Percentiles rank a stretch among this genome's conserved stretches.
Conservation (phyloP, 2,329 filamentous ascomycete species). For the Diplocarpon rosae region DNA sequence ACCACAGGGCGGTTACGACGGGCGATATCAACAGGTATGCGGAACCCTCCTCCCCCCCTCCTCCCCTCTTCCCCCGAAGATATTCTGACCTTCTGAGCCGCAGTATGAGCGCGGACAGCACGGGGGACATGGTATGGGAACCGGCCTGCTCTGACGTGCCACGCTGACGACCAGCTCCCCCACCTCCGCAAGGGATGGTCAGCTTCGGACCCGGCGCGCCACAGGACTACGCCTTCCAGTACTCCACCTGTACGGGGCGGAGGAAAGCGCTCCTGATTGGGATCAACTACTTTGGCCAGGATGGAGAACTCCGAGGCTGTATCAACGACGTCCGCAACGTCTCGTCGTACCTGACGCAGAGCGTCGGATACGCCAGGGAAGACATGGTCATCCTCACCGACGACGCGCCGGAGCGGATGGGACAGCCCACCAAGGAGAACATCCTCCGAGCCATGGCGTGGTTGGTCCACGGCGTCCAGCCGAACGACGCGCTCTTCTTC, state of each 20-base stretch:
- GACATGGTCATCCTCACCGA: conserved; percentile 96
- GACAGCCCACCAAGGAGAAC: conserved; percentile 89
- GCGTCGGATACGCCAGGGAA: conserved; percentile 84
- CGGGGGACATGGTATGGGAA: conserved; percentile 4
- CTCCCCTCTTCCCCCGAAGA: no score
- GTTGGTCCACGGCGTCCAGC: conserved; percentile 84
- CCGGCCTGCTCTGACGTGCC: background rate
- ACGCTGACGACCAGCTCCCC: conserved; percentile 1
- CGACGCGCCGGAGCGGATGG: conserved; percentile 94
- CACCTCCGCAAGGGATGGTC: conserved; percentile 47
- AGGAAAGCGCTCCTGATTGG: conserved; percentile 84
- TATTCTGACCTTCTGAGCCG: background rate
- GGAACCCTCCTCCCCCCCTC: background rate
- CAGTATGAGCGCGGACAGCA: conserved; percentile 2
- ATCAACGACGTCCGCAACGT: conserved; percentile 98
- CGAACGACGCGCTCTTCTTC: conserved; percentile 93
- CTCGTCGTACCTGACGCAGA: conserved; percentile 79
- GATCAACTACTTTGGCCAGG: conserved; percentile 92
- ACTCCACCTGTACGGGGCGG: conserved; percentile 79
- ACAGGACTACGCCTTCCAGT: conserved; percentile 70
- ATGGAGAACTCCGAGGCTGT: conserved; percentile 79
- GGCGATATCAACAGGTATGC: conserved; percentile 2
- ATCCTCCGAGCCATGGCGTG: conserved; percentile 96
- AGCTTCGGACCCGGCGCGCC: conserved; percentile 78
- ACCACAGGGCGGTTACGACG: conserved; percentile 1